Conservation (phyloP, 768 basidiomycete species). For the Daedaleopsis nitida region DNA sequence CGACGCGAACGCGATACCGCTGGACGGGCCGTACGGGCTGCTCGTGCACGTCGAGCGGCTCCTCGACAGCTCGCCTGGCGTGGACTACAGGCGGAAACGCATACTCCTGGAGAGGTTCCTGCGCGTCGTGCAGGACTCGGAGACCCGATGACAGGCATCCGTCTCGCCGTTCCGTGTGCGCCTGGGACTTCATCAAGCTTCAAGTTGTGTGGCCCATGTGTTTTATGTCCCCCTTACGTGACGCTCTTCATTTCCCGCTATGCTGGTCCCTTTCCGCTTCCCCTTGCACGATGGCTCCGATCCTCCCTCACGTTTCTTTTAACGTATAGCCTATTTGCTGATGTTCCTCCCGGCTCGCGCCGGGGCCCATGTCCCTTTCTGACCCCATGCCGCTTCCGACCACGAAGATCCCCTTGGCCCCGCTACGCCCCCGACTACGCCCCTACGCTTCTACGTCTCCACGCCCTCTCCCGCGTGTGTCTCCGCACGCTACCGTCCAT, state of each 20-base stretch:
- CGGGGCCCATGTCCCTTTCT: background rate
- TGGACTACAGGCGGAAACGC: slow-evolving; percentile 50
- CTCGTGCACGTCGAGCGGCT: slow-evolving; percentile 64
- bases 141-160: slow-evolving; percentile 15
- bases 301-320: slow-evolving; percentile 11
- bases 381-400: background rate
- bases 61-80: slow-evolving; percentile 46
- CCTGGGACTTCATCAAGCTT: background rate
- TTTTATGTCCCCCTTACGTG: background rate
- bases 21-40: slow-evolving; percentile 74
- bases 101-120: slow-evolving; percentile 61
- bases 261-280: background rate
- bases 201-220: slow-evolving; percentile 4
- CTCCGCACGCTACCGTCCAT: background rate
- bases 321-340: slow-evolving; percentile 19
- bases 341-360: background rate
- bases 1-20: slow-evolving; percentile 72
- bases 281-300: slow-evolving; percentile 4
- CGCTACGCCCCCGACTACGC: background rate
- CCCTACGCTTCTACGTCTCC: background rate
- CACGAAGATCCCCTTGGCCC: background rate
- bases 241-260: slow-evolving; percentile 10
- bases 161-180: slow-evolving; percentile 1
- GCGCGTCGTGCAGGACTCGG: slow-evolving; percentile 47
- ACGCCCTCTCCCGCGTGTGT: slow-evolving; percentile 2